Evolutionary conservation across 768 basidiomycete genomes (phyloP), one percentile per base, ranked within the genome.

Genomic region (Russula sp.): DNA sequence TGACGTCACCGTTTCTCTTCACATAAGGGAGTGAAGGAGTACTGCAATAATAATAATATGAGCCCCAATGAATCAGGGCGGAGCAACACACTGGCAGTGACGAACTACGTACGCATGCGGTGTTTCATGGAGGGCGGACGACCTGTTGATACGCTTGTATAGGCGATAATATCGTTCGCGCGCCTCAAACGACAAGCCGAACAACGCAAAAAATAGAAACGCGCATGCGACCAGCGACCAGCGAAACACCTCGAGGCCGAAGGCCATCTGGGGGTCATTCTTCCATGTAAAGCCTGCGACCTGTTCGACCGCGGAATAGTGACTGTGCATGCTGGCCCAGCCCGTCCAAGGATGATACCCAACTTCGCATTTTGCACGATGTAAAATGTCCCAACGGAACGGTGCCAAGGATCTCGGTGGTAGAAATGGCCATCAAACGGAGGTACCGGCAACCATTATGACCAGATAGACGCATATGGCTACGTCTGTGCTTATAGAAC

Each of bases 171-270:
- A 82, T 60, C 79, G 74, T 49, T 64, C 70, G 44, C 76, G 71
- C 18, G 79, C 81, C 57, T 85, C 83, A 44, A 75, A 69, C 1
- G 81, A 79, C 59, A 84, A 82, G 0, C 83, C 80, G 63, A 85
- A 84, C 76, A 84, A 84, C 0, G 63, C 72, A 63, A 84, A 77
- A 70, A 83, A 81, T 4, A 80, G 14, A 46, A 79, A 71, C 0
- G 80, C 74, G 8, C 73, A 76, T 30, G 73, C 32, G 16, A 78
- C 72, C 2, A 69, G 68, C 0, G 71, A 57, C 84, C 83, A 85
- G 11, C 83, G 77, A 0, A 66, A 67, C 8, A 74, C 52, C 64
- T 82, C 76, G 16, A 80, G 1, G 0, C 30, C 9, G 2, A 72
- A 26, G 2, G 20, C 51, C 30, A 20, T 0, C 9, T 6, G 1